These are phyloP conservation scores for Xylaria arbuscula DNA, from an alignment of 2,329 filamentous ascomycete species.

Conservation along the genomic window DNA sequence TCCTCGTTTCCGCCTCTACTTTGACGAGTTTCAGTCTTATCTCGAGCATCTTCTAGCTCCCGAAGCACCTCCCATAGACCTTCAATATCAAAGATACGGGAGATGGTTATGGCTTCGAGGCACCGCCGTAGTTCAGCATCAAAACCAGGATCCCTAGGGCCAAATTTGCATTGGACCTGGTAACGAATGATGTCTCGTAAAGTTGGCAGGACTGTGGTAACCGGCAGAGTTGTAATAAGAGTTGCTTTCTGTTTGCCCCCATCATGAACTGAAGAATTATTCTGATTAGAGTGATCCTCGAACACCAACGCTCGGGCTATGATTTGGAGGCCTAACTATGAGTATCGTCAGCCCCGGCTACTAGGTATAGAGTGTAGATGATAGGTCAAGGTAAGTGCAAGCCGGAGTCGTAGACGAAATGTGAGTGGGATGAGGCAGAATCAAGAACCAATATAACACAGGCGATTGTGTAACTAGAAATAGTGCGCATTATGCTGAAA, in stretches of 20 bases:
- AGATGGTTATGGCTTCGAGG: slow-evolving; percentile 64
- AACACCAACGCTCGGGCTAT: slow-evolving; percentile 55
- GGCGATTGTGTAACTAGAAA: neutral
- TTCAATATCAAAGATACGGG: slow-evolving; percentile 68
- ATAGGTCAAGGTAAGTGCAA: neutral
- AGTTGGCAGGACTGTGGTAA: slow-evolving; percentile 54
- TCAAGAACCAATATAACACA: neutral
- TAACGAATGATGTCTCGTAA: slow-evolving; percentile 56
- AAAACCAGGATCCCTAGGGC: slow-evolving; percentile 31
- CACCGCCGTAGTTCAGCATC: slow-evolving; percentile 49
- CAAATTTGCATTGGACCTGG: slow-evolving; percentile 48
- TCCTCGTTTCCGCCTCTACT: slow-evolving; percentile 12
- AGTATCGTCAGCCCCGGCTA: slow-evolving; percentile 8
- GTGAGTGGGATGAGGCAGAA: neutral
- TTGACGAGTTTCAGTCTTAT: neutral
- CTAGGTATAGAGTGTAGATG: neutral
- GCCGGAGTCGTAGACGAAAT: neutral
- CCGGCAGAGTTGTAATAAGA: slow-evolving; percentile 62
- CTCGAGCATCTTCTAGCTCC: slow-evolving; percentile 57
- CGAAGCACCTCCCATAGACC: slow-evolving; percentile 67
- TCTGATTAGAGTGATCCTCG: slow-evolving; percentile 23
- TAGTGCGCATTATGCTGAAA: neutral
- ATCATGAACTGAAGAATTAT: neutral
- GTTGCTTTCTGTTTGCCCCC: slow-evolving; percentile 47
- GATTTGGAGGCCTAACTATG: slow-evolving; percentile 60